Evolutionary conservation across 2,329 filamentous ascomycete genomes (phyloP), one percentile per base, ranked within the genome.

Genomic region (Tolypocladium tropicale): DNA sequence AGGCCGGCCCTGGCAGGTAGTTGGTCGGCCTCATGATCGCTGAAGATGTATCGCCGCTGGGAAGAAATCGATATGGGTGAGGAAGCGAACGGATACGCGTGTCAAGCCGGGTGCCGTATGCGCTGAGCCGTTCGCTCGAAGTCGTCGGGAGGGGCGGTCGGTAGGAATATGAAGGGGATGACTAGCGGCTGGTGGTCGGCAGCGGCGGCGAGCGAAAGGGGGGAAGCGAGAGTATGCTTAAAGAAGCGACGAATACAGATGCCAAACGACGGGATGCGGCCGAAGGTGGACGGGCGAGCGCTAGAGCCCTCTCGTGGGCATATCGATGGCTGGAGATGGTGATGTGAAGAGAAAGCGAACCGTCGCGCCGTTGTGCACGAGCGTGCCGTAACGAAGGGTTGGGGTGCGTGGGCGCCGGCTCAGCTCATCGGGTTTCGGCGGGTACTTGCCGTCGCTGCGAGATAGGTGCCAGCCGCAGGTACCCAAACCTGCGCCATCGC

Each of bases 1-100:
- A 58, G 57, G 61, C 61, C 18, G 63, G 59, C 56, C 56, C 57
- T 34, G 66, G 62, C 12, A 69, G 53, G 48, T 62, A 65, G 52
- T 61, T 65, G 57, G 60, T 53, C 11, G 65, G 67, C 55, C 64
- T 59, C 68, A 70, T 69, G 21, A 14, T 64, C 43, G 53, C 49
- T 30, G 33, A 12, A 23, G 16, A 1, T 16, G n/a, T n/a, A 16
- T 30, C 46, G 33, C 21, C 16, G 10, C 18, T n/a, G 43, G n/a
- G n/a, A 6, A 25, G 28, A 32, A 21, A 18, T n/a, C 16, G 43
- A 32, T 21, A 23, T 16, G 49, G 16, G 33, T 23, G 53, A 48
- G 4, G 53, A 54, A 11, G 21, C 23, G n/a, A 23, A 46, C 2
- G 51, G n/a, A 55, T 23, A 11, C 36, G 32, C 14, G 10, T 55